A percentile compares a stretch with the other conserved stretches of the same genome.
phyloP scores from a whole-genome alignment of 345 rosid genomes.

The Citrus unshiu region DNA sequence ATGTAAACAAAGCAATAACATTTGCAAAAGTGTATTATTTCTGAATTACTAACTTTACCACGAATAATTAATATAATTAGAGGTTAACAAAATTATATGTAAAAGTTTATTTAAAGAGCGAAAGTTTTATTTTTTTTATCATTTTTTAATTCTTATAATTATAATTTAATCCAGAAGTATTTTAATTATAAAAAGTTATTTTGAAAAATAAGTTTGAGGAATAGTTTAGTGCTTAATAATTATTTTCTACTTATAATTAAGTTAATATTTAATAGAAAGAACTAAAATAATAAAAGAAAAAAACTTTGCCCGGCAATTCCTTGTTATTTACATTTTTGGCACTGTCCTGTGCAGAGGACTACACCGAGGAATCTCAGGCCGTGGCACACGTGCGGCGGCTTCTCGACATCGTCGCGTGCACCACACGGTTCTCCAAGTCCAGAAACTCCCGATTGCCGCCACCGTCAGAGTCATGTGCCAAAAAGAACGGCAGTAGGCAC shows the following conservation, averaged over 20 bases:
- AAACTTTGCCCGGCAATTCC: neutral
- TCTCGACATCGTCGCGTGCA: slow-evolving; percentile 64
- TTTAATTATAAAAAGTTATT: too few relatives aligned
- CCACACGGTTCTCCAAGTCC: slow-evolving; percentile 45
- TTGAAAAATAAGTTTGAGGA: too few relatives aligned
- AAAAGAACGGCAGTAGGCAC: slow-evolving; percentile 19
- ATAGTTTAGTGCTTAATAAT: too few relatives aligned
- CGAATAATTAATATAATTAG: neutral
- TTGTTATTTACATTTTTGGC: slow-evolving; percentile 21
- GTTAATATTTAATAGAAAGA: too few relatives aligned
- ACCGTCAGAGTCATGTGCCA: slow-evolving; percentile 33
- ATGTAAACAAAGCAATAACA: neutral
- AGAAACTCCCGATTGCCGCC: slow-evolving; percentile 22
- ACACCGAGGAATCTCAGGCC: slow-evolving; percentile 41
- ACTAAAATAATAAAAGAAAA: too few relatives aligned
- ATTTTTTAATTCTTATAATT: too few relatives aligned
- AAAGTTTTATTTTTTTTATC: too few relatives aligned
- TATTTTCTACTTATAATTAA: too few relatives aligned
- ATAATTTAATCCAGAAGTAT: too few relatives aligned
- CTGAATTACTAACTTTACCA: too few relatives aligned
- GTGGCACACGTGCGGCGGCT: slow-evolving; percentile 60
- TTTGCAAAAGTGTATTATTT: too few relatives aligned
- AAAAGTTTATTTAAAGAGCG: accelerated
- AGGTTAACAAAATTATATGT: too few relatives aligned
- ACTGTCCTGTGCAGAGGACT: slow-evolving; percentile 45